Evolutionary conservation across 139 green algal genomes (phyloP), one percentile per base, ranked within the genome.

Genomic region (Chlamydomonas sphaeroides): DNA sequence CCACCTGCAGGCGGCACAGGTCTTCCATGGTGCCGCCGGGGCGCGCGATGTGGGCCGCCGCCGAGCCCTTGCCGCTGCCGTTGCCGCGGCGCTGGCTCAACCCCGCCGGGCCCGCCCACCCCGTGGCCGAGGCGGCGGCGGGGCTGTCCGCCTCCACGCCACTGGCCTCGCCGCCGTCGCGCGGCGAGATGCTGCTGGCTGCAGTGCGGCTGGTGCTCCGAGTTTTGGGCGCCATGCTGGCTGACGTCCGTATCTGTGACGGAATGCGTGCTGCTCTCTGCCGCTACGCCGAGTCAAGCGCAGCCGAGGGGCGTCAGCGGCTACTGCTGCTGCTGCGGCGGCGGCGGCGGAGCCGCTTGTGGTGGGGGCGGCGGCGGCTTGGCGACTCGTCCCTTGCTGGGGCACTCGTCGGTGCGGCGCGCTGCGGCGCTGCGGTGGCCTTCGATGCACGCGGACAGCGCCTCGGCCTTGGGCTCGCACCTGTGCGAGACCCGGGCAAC

Each of bases 361-460:
- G 10, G 59, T 7, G 26, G 18, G 6, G 63, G 3, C 63, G 10
- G 18, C 11, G 63, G 33, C 63, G 5, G 59, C 25, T 42, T 65
- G 28, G 21, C n/a, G n/a, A n/a, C 62, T 48, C n/a, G 20, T 30
- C 59, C 74, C 72, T 80, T 80, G 74, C 74, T 80, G 74, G 74
- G 74, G 74, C 74, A 80, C 74, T 80, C 74, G 74, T 80, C 25
- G 26, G 57, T 80, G n/a, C 74, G 28, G n/a, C 74, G 74, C 74
- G 62, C 39, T 1, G 74, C 74, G 30, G 74, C 74, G 7, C n/a
- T 25, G 18, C 41, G 74, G 26, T 80, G n/a, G 8, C 74, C 74
- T 59, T 80, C 74, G 14, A 92, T 87, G 66, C 89, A 92, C 3
- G 80, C 89, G 33, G 86, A 73, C 6, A 92, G 80, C 42, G 83